Evolutionary conservation across 164 flowering plant genomes (phyloP).

Genomic region (Cinnamomum chago): DNA sequence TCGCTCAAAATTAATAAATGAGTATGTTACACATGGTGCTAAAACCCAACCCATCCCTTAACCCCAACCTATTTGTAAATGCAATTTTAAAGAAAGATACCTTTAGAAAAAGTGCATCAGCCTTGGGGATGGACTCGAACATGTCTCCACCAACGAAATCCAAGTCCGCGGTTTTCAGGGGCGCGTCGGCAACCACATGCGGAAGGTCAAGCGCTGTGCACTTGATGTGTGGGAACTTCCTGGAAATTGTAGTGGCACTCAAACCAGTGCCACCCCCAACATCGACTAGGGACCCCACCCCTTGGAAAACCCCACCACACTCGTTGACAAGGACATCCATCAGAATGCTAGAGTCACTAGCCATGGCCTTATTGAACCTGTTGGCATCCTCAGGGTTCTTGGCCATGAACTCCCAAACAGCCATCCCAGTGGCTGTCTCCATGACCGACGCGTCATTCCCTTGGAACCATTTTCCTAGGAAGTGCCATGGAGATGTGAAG

Average conservation of each 20-base stretch:
- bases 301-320: conserved; percentile 21
- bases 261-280: conserved; percentile 44
- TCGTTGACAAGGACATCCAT: conserved; percentile 19
- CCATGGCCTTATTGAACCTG: conserved; percentile 40
- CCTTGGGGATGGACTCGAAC: conserved; percentile 24
- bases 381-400: conserved; percentile 3
- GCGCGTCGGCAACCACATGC: conserved; percentile 26
- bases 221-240: conserved; percentile 24
- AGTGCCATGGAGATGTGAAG: conserved; percentile 16
- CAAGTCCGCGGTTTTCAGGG: conserved; percentile 13
- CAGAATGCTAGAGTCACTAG: conserved; percentile 31
- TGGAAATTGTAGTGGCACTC: conserved; percentile 23
- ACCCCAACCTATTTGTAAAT: too few relatives aligned
- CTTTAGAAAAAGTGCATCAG: conserved; percentile 26
- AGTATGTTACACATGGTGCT: too few relatives aligned
- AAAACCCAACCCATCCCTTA: neutral
- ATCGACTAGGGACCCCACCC: conserved; percentile 31
- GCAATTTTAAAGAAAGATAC: neutral
- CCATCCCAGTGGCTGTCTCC: conserved; percentile 16
- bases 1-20: too few relatives aligned
- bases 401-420: conserved; percentile 14
- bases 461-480: conserved; percentile 21
- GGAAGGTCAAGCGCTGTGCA: conserved; percentile 40
- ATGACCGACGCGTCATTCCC: conserved; percentile 17
- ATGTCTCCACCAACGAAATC: conserved; percentile 25